Conservation (phyloP, 129 eudicot genomes). For the Pittosporum tobira region DNA sequence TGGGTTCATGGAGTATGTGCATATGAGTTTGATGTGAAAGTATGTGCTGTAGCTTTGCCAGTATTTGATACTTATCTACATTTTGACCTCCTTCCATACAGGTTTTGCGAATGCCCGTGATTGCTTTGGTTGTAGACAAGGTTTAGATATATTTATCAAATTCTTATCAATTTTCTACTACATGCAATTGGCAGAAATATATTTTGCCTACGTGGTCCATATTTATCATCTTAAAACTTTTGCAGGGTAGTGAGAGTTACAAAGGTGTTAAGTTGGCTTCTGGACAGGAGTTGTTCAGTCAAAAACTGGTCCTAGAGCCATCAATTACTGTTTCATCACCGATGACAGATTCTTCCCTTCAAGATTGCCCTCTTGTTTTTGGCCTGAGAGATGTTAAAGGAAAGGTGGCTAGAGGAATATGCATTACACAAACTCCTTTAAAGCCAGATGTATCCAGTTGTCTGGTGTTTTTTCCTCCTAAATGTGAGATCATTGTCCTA, state of each 20-base stretch:
- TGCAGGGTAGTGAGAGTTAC: conserved; percentile 49
- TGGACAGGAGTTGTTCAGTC: conserved; percentile 85
- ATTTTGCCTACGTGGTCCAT: not conserved
- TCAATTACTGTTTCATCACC: conserved; percentile 34
- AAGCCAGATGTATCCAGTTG: conserved; percentile 56
- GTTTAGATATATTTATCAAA: conserved; percentile 19
- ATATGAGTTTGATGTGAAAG: not conserved
- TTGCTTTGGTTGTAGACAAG: conserved; percentile 56
- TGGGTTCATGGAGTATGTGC: not conserved
- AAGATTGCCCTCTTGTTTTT: conserved; percentile 21
- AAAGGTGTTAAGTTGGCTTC: conserved; percentile 74
- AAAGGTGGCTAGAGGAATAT: conserved; percentile 78
- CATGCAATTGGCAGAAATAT: not conserved
- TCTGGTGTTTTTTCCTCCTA: conserved; percentile 80
- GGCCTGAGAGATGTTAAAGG: conserved; percentile 20
- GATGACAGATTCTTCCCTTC: conserved; percentile 21
- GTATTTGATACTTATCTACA: not conserved
- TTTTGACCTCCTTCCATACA: conserved; percentile 13
- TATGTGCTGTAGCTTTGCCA: not conserved
- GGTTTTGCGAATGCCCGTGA: conserved; percentile 85
- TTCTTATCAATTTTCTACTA: conserved; percentile 3
- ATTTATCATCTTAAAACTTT: conserved; percentile 8
- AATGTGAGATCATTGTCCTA: conserved; percentile 43
- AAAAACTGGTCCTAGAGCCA: conserved; percentile 62
- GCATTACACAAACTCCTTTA: conserved; percentile 56